Evolutionary conservation across 345 rosid species (phyloP), one percentile per base, ranked within the genome.

Genomic region (Moringa oleifera): DNA sequence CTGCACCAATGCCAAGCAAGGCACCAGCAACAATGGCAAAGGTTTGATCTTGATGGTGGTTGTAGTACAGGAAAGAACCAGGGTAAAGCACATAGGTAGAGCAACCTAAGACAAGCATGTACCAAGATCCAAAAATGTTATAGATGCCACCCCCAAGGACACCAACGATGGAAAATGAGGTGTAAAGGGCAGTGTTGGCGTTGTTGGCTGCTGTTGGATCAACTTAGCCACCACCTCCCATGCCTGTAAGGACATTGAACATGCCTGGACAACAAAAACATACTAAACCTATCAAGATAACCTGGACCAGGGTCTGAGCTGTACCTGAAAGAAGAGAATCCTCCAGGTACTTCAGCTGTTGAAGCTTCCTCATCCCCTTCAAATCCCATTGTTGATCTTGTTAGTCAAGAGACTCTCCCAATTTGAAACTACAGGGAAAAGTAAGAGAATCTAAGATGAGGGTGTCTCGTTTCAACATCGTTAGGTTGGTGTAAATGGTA

Each of bases 211-310:
- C 90, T 4, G 79, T 80, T 52, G 71, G 62, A 36, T 87, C 76
- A 12, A 84, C 72, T 63, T 87, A 90, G 37, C 90, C 88, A 0
- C 88, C 89, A 1, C 80, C 93, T 19, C 90, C 93, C 93, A 87
- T 72, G 49, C 93, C 88, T 10, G 79, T 45, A 52, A 84, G 84
- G 19, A 90, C 90, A 53, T 82, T 84, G 75, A 82, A 87, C 90
- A 84, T 87, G 18, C 93, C 90, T 0, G 90, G 90, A 28, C 88
- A 87, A 70, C 90, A 84, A 76, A 87, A 82, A 51, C 90, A 87
- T 64, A 87, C 90, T 0, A 84, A 65, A 4, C 93, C 90, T 41
- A 87, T 87, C 53, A 82, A 70, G 61, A 47, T 33, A 13, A 87
- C 80, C 53, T 87, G 88, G 0, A 75, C 65, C 18, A 84, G 23